A percentile compares a stretch with the other conserved stretches of the same genome.
Evolutionary conservation across 2,329 filamentous ascomycete species (phyloP).

Genomic region (Emericellopsis cladophorae): DNA sequence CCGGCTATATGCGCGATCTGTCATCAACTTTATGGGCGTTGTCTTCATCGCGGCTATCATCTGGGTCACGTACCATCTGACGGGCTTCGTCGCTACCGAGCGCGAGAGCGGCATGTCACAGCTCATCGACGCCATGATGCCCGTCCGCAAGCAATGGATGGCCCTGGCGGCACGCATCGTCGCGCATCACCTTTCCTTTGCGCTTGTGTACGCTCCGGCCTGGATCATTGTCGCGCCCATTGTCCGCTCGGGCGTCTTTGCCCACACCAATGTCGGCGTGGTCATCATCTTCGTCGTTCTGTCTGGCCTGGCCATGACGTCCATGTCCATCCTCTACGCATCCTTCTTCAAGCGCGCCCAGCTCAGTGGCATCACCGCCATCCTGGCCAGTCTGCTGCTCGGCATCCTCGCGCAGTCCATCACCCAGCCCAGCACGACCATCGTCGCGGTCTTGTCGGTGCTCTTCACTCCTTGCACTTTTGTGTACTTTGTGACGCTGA

Average conservation of each 20-base stretch:
- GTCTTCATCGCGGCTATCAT: constrained; percentile 70
- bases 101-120: constrained; percentile 80
- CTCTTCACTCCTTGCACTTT: constrained; percentile 84
- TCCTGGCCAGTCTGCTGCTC: constrained; percentile 60
- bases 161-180: constrained; percentile 67
- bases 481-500: constrained; percentile 63
- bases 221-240: constrained; percentile 69
- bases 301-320: constrained; percentile 63
- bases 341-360: constrained; percentile 81
- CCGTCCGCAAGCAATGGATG: constrained; percentile 60
- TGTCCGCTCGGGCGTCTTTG: constrained; percentile 50
- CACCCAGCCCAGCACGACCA: constrained; percentile 45
- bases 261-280: constrained; percentile 48
- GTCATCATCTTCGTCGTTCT: constrained; percentile 65
- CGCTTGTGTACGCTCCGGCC: constrained; percentile 65
- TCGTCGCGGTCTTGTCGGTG: constrained; percentile 57
- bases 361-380: constrained; percentile 70
- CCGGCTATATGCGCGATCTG: constrained; percentile 52
- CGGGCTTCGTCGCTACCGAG: constrained; percentile 75
- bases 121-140: constrained; percentile 85
- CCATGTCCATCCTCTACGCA: constrained; percentile 69
- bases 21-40: constrained; percentile 67
- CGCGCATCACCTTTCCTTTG: constrained; percentile 70
- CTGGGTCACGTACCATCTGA: constrained; percentile 75
- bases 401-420: constrained; percentile 74